Base-by-base conservation (phyloP, 345 rosid species). In the Cardamine occulta region DNA sequence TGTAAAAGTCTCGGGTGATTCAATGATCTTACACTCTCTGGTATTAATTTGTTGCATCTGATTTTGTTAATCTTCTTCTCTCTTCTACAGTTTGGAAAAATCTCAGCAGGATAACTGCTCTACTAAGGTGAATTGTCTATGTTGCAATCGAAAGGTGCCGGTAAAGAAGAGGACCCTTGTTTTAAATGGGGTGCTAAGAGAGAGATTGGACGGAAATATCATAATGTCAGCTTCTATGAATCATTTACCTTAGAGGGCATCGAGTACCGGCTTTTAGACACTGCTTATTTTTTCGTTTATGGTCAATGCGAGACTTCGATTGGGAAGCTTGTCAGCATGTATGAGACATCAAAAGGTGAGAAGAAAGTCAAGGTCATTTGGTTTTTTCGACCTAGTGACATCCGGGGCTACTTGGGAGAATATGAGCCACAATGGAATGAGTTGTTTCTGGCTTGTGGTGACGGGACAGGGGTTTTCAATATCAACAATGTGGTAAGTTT, bases 371-470 rank as follows among this genome's bases (percentile, higher is more conserved):
- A 79, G 76, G 83, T 87, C 21, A 51, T 84, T 45, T 89, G 94
- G 91, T 83, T 82, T 62, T 76, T 86, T 55, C 87, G 85, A n/a
- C 91, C 91, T 23, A 13, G 2, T 45, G 91, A 89, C 3, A 80
- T 87, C 26, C 74, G 77, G 1, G 45, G 63, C 11, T 80, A 53
- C 34, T 77, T 89, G 54, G 77, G 89, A 47, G 77, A 40, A 21
- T 82, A 86, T 56, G 64, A 71, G 76, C 88, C 86, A 12, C 62
- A 14, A 9, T 81, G 80, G 88, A 83, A 87, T 63, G 95, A 86
- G 82, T 4, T 89, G 21, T 85, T 89, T 72, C 80, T 89, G 42
- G 90, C 91, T 60, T 81, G 83, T n/a, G 91, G 94, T 53, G 74
- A 77, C 52, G 89, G 72, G 7, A 1, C 0, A n/a, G 88, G 88